Evolutionary conservation across 2,329 filamentous ascomycete species (phyloP).

Genomic region (Pyrenophora graminea): DNA sequence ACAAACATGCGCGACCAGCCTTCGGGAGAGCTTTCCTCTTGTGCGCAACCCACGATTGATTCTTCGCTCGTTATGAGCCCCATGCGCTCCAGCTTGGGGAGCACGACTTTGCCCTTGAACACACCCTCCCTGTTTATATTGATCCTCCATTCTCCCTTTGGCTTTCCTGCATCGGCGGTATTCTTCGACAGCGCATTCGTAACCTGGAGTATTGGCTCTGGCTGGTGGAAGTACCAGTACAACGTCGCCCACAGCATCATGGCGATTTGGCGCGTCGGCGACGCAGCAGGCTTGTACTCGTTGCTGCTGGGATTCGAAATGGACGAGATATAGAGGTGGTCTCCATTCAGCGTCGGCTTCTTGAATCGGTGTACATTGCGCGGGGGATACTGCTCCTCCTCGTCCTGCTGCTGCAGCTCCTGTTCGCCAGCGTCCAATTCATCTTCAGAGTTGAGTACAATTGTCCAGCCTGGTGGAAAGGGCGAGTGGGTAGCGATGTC

Average conservation of each 20-base stretch:
- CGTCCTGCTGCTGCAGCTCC: conserved; percentile 42
- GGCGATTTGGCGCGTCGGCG: conserved; percentile 85
- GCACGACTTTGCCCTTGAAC: conserved; percentile 77
- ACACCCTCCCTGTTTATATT: conserved; percentile 86
- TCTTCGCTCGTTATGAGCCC: conserved; percentile 78
- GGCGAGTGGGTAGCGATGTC: conserved; percentile 68
- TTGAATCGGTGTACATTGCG: conserved; percentile 67
- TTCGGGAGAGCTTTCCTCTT: conserved; percentile 64
- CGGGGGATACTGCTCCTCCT: conserved; percentile 32
- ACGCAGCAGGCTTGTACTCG: conserved; percentile 79
- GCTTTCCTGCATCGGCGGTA: conserved; percentile 70
- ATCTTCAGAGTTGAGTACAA: conserved; percentile 76
- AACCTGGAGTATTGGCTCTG: conserved; percentile 68
- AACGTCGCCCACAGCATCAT: conserved; percentile 96
- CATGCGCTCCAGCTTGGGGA: conserved; percentile 93
- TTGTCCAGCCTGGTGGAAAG: conserved; percentile 87
- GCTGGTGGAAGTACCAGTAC: conserved; percentile 97
- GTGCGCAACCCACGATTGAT: conserved; percentile 70
- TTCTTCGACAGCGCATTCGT: conserved; percentile 64
- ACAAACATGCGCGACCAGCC: conserved; percentile 84
- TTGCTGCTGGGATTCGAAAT: conserved; percentile 80
- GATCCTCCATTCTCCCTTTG: conserved; percentile 84
- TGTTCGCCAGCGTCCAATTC: conserved; percentile 18
- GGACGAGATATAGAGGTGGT: conserved; percentile 88
- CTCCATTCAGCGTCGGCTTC: conserved; percentile 73